Conservation (phyloP, 2,329 filamentous ascomycete genomes). For the Cladosporium sp. region DNA sequence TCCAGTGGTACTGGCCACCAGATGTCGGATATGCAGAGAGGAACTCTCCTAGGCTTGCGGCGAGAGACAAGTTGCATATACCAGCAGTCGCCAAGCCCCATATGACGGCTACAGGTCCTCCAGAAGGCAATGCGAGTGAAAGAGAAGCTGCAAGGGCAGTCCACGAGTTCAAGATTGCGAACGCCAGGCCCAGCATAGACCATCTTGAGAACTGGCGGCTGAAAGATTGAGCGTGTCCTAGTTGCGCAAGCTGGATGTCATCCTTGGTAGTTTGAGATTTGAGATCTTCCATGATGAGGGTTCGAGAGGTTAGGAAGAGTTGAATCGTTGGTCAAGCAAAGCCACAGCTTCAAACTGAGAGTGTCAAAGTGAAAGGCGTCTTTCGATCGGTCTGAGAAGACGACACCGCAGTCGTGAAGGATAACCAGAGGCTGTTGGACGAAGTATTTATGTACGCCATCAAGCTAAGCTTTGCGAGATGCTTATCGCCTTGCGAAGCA, state of each 20-base stretch:
- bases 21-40: slow-evolving; percentile 59
- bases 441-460: background rate
- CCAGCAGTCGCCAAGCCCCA: slow-evolving; percentile 53
- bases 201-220: slow-evolving; percentile 52
- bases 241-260: slow-evolving; percentile 37
- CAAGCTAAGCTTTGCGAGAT: background rate
- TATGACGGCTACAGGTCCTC: slow-evolving; percentile 63
- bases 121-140: slow-evolving; percentile 59
- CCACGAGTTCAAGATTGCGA: slow-evolving; percentile 57
- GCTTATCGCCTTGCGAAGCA: background rate
- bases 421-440: too few relatives aligned
- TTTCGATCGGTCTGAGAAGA: too few relatives aligned
- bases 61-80: slow-evolving; percentile 62
- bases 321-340: too few relatives aligned
- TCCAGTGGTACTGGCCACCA: slow-evolving; percentile 64
- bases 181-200: slow-evolving; percentile 55
- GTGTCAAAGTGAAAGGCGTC: too few relatives aligned
- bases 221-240: slow-evolving; percentile 53
- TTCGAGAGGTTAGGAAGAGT: too few relatives aligned
- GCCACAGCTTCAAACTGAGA: too few relatives aligned
- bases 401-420: too few relatives aligned
- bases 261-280: background rate
- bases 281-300: background rate
- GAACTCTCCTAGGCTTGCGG: slow-evolving; percentile 64
- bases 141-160: slow-evolving; percentile 53